phyloP scores from a whole-genome alignment of 495 filamentous ascomycete species.

The Tuber microsphaerosporum region DNA sequence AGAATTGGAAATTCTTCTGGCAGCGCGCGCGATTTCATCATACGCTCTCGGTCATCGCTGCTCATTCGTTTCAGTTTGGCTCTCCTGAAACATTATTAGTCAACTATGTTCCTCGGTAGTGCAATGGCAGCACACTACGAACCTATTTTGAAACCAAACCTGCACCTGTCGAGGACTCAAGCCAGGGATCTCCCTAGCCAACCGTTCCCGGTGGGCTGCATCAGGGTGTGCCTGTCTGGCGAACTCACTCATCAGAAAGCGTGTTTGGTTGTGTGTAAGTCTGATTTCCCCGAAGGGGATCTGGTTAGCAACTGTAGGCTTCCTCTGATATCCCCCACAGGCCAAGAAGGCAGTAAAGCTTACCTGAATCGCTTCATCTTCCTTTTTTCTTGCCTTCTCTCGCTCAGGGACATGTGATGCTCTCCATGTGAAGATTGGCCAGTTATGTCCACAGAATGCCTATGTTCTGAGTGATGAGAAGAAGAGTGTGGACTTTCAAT shows the following conservation, averaged over 20 bases:
- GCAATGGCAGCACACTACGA: constrained; percentile 40
- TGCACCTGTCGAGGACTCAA: constrained; percentile 90
- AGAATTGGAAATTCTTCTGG: constrained; percentile 90
- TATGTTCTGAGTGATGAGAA: constrained; percentile 38
- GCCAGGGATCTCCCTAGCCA: constrained; percentile 88
- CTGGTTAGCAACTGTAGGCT: constrained; percentile 3
- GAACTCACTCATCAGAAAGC: constrained; percentile 96
- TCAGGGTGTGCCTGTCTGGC: constrained; percentile 92
- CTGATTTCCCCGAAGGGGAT: constrained; percentile 47
- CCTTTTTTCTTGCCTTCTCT: constrained; percentile 69
- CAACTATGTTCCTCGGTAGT: constrained; percentile 9
- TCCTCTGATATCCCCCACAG: not conserved
- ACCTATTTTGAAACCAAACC: constrained; percentile 99
- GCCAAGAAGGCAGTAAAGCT: constrained; percentile 33
- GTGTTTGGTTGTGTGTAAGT: constrained; percentile 91
- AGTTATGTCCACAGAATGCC: constrained; percentile 38
- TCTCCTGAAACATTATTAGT: constrained; percentile 52
- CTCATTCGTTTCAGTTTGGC: constrained; percentile 93
- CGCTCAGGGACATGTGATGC: constrained; percentile 44
- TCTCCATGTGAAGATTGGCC: constrained; percentile 37
- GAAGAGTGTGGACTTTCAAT: constrained; percentile 40
- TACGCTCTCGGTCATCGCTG: constrained; percentile 84
- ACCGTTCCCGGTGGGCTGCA: constrained; percentile 79
- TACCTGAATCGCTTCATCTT: constrained; percentile 97
- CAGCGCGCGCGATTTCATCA: constrained; percentile 86